Conservation (phyloP, 352 stramenopile genomes). For the Thraustochytrium sp. region DNA sequence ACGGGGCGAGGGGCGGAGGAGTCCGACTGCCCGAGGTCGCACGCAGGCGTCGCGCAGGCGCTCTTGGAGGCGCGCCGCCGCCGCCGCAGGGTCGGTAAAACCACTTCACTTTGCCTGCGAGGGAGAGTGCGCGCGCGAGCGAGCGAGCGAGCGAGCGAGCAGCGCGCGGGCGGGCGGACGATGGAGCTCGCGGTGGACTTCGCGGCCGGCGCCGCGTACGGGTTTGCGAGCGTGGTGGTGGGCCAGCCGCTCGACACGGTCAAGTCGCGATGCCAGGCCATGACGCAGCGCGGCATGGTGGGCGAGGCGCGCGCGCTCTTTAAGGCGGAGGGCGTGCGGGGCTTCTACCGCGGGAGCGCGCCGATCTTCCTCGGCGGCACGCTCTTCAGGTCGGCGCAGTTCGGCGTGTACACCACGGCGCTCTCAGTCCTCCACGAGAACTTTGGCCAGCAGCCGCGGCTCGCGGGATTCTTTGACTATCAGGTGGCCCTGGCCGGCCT, state of each 20-base stretch:
- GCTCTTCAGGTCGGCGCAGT: conserved; percentile 64
- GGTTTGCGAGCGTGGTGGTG: conserved; percentile 55
- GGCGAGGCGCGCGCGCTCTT: conserved; percentile 53
- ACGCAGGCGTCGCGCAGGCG: too few relatives aligned
- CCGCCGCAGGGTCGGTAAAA: too few relatives aligned
- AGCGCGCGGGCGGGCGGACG: too few relatives aligned
- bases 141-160: too few relatives aligned
- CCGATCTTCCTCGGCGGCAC: conserved; percentile 60
- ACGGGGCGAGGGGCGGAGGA: too few relatives aligned
- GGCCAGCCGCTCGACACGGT: conserved; percentile 59
- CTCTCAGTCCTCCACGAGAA: conserved; percentile 48
- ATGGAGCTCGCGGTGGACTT: conserved; percentile 48
- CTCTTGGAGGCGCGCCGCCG: too few relatives aligned
- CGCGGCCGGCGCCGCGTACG: conserved; percentile 56
- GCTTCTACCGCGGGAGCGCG: conserved; percentile 60
- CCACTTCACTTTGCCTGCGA: too few relatives aligned
- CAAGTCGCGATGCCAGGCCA: conserved; percentile 55
- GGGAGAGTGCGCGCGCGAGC: too few relatives aligned
- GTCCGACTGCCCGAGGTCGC: too few relatives aligned
- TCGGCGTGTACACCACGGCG: conserved; percentile 54
- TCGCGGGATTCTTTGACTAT: conserved; percentile 49
- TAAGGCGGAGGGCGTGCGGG: conserved; percentile 52
- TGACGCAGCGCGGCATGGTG: conserved; percentile 20
- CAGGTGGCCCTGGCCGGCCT: conserved; percentile 60
- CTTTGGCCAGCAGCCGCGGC: not conserved